Evolutionary conservation across 306 rosid genomes (phyloP), one percentile per base, ranked within the genome.

Genomic region (Heteromeles arbutifolia): DNA sequence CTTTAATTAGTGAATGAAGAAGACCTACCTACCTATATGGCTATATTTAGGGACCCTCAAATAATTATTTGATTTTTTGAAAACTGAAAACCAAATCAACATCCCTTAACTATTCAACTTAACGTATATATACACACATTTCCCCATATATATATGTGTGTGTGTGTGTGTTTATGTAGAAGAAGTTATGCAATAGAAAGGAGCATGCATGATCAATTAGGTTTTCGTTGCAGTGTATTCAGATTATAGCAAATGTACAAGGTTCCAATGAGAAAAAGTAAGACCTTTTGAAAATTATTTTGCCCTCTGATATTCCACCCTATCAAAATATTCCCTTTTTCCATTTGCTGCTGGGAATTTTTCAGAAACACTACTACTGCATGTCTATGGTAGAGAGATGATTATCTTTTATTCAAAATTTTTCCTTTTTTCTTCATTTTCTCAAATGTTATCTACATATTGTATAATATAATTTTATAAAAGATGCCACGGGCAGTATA

Each of bases 401-500:
- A 8, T 14, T 48, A 15, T 2, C 54, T 15, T 15, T 6, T 48
- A 6, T 5, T 48, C 54, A 48, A 48, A 48, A 48, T 48, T 14
- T 48, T 15, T 21, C 54, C 54, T 5, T 17, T 17, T 48, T 50
- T 17, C 54, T 50, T 50, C 54, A 15, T 50, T 48, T 50, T 50
- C 54, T 17, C 54, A 15, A 50, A 50, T 50, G 54, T 50, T 50
- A 15, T 1, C 21, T 15, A 48, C 54, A 48, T 48, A 48, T 15
- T 14, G 10, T 32, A 32, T 32, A 32, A 32, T 50, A 62, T 26
- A 25, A 6, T 34, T 34, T 34, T 48, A 45, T 18, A 28, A 32
- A 17, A 70, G 63, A 50, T 6, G 61, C 7, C 17, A 24, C 8
- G 28, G 26, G 8, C 31, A 17, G 66, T 66, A n/a, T 87, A 90